Conservation (phyloP, 108 stramenopile genomes). For the Cyclotella baltica region DNA sequence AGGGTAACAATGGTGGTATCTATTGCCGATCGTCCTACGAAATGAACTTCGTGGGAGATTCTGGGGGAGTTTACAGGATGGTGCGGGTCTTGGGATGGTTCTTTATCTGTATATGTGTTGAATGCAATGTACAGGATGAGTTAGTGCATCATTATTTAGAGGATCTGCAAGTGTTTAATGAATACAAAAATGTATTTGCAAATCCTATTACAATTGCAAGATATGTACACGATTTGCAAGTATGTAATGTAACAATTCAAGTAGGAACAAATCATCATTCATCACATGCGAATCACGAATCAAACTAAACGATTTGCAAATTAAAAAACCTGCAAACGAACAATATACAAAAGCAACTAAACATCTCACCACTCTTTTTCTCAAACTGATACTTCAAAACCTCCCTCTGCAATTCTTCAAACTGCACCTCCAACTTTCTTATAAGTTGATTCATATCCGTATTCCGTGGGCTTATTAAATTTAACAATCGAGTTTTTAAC, state of each 20-base stretch:
- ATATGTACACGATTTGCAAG: too few species aligned
- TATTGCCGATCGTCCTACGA: conserved; percentile 37
- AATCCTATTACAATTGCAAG: too few species aligned
- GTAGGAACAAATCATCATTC: too few species aligned
- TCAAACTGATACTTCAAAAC: conserved; percentile 19
- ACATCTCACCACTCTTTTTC: conserved; percentile 15
- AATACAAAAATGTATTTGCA: too few species aligned
- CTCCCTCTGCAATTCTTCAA: conserved; percentile 32
- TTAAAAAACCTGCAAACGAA: background rate
- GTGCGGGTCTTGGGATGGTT: conserved; percentile 21
- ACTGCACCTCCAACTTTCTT: conserved; percentile 45
- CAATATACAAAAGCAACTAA: background rate
- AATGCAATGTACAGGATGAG: background rate
- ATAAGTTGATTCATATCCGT: conserved; percentile 41
- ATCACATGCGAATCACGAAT: too few species aligned
- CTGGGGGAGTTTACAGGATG: conserved; percentile 40
- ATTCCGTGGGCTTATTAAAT: conserved; percentile 34
- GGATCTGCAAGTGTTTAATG: background rate
- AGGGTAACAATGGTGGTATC: conserved; percentile 38
- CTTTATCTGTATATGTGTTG: background rate
- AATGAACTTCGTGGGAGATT: conserved; percentile 40
- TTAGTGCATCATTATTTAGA: background rate
- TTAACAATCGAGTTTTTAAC: conserved; percentile 20
- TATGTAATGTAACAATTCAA: too few species aligned
- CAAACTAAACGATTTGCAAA: background rate